Conservation (phyloP, 345 rosid species). For the Orychophragmus violaceus region DNA sequence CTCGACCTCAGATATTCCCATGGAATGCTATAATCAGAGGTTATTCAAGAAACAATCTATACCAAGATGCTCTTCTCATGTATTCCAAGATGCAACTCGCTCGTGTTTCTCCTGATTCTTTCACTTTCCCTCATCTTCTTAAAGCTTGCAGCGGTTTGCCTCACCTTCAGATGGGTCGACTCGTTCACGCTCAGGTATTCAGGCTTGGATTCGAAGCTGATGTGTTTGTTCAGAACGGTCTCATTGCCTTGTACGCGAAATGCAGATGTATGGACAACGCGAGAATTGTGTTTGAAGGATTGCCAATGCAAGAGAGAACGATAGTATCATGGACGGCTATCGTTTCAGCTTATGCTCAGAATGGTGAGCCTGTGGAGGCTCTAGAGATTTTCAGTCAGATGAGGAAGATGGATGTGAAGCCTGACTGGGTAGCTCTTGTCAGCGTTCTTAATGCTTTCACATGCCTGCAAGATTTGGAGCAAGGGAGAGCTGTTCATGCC, state of each 20-base stretch:
- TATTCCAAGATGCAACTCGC: constrained; percentile 45
- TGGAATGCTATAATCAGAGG: constrained; percentile 64
- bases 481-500: constrained; percentile 49
- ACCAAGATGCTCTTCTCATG: constrained; percentile 39
- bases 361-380: constrained; percentile 56
- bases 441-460: constrained; percentile 59
- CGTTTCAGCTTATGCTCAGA: constrained; percentile 60
- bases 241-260: constrained; percentile 61
- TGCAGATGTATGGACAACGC: constrained; percentile 41
- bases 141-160: constrained; percentile 51
- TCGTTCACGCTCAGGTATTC: constrained; percentile 52
- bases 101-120: constrained; percentile 49
- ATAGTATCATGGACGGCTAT: constrained; percentile 71
- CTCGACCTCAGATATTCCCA: constrained; percentile 44
- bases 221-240: constrained; percentile 63
- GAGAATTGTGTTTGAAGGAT: constrained; percentile 43
- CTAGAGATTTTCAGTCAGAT: constrained; percentile 46
- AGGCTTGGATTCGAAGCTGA: constrained; percentile 54
- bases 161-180: constrained; percentile 37
- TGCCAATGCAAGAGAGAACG: constrained; percentile 39
- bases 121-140: constrained; percentile 49
- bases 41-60: constrained; percentile 40
- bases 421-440: constrained; percentile 62
- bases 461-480: constrained; percentile 45
- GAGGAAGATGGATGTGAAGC: constrained; percentile 43